phyloP scores from a whole-genome alignment of 1,284 basidiomycete genomes.

The Calocybe gambosa region DNA sequence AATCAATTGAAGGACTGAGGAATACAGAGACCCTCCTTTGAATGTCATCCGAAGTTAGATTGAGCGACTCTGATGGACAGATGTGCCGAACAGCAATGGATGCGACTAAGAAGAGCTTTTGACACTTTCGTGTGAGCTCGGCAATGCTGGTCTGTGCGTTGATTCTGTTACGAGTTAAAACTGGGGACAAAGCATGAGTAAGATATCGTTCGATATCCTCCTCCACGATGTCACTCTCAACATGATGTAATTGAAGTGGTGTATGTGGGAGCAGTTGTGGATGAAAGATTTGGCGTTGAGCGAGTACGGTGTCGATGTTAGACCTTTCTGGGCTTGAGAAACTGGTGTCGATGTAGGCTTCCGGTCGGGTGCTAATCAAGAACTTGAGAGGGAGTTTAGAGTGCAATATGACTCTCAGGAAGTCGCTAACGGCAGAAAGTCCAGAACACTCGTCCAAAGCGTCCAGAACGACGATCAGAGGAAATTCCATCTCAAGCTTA shows the following conservation, averaged over 20 bases:
- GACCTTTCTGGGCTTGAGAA: slow-evolving; percentile 6
- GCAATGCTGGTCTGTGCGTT: too few species aligned
- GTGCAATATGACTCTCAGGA: slow-evolving; percentile 1
- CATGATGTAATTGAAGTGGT: slow-evolving; percentile 12
- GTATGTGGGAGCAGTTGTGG: background rate
- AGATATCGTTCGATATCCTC: slow-evolving; percentile 9
- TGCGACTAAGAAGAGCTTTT: too few species aligned
- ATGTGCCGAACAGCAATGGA: too few species aligned
- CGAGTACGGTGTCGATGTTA: background rate
- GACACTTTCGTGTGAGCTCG: too few species aligned
- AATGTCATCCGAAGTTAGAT: too few species aligned
- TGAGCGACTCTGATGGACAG: too few species aligned
- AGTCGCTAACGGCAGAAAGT: slow-evolving; percentile 9
- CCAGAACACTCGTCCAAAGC: slow-evolving; percentile 17
- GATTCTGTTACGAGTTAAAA: too few species aligned
- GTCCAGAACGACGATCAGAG: slow-evolving; percentile 14
- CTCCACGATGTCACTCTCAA: background rate
- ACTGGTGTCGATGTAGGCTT: slow-evolving; percentile 4
- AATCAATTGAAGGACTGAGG: too few species aligned
- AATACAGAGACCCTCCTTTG: too few species aligned
- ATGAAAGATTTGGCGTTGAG: background rate
- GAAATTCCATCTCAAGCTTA: background rate
- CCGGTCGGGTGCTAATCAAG: slow-evolving; percentile 11
- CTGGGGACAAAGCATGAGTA: background rate
- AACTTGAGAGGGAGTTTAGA: slow-evolving; percentile 7